These are phyloP conservation scores for Aspergillus ellipticus DNA, from an alignment of 495 filamentous ascomycete genomes.

Conservation along the genomic window DNA sequence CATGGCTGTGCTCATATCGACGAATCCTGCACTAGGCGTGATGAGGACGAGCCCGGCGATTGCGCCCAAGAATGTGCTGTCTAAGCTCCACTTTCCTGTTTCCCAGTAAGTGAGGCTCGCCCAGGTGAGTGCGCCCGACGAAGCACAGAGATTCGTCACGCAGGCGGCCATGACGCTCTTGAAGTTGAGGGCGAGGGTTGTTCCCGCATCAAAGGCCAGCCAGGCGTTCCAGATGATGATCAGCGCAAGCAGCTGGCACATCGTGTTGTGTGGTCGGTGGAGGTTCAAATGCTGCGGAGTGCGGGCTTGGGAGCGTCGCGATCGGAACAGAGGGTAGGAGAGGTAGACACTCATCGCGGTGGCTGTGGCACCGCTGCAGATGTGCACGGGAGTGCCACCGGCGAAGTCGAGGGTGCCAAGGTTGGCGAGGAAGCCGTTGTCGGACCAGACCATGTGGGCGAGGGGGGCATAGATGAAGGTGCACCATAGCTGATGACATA, in stretches of 20 bases:
- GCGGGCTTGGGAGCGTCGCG: slow-evolving; percentile 30
- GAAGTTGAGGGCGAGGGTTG: slow-evolving; percentile 42
- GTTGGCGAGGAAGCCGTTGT: slow-evolving; percentile 31
- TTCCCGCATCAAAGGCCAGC: slow-evolving; percentile 55
- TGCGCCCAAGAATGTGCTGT: slow-evolving; percentile 47
- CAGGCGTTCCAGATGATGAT: slow-evolving; percentile 54
- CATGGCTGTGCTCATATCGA: slow-evolving; percentile 41
- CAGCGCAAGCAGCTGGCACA: slow-evolving; percentile 48
- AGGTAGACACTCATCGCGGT: slow-evolving; percentile 41
- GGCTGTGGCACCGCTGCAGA: slow-evolving; percentile 43
- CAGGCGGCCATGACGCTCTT: slow-evolving; percentile 44
- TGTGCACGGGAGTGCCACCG: slow-evolving; percentile 46
- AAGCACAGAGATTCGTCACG: slow-evolving; percentile 48
- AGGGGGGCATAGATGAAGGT: slow-evolving; percentile 44
- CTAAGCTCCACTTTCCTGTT: slow-evolving; percentile 44
- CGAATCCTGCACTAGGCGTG: slow-evolving; percentile 44
- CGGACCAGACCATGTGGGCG: slow-evolving; percentile 45
- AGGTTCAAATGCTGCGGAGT: slow-evolving; percentile 41
- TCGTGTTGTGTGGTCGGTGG: slow-evolving; percentile 45
- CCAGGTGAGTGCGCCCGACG: slow-evolving; percentile 46
- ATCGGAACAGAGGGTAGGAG: slow-evolving; percentile 40
- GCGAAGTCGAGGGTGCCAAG: slow-evolving; percentile 44
- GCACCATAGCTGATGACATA: slow-evolving; percentile 34
- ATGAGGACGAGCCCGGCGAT: slow-evolving; percentile 50
- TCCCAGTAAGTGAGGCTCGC: slow-evolving; percentile 42